Conservation (phyloP, 2,329 filamentous ascomycete genomes). For the Monosporascus sp. region DNA sequence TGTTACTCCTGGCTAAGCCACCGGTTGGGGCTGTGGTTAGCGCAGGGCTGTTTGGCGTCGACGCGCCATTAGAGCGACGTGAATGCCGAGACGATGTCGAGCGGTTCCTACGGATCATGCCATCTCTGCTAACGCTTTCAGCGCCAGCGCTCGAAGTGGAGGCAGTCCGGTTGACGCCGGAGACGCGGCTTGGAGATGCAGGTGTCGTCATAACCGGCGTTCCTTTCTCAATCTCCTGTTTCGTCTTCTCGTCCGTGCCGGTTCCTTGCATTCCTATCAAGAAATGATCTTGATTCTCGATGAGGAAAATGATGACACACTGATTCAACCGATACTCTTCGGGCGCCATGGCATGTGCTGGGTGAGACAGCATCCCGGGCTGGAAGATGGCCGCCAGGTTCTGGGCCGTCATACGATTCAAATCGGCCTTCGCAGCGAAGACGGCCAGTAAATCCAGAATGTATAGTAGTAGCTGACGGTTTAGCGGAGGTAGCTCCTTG, state of each 20-base stretch:
- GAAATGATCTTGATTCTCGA: constrained; percentile 98
- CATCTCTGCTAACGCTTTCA: constrained; percentile 78
- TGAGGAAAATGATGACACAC: constrained; percentile 94
- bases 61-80: constrained; percentile 63
- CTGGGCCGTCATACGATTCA: constrained; percentile 93
- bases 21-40: constrained; percentile 50
- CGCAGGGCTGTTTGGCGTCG: constrained; percentile 62
- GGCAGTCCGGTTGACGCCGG: constrained; percentile 64
- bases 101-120: constrained; percentile 76
- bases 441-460: constrained; percentile 94
- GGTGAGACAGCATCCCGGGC: constrained; percentile 91
- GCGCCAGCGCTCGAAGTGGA: constrained; percentile 87
- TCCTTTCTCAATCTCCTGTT: constrained; percentile 62
- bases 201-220: constrained; percentile 49
- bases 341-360: constrained; percentile 89
- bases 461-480: constrained; percentile 89
- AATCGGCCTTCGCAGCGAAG: constrained; percentile 92
- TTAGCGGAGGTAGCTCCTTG: constrained; percentile 85
- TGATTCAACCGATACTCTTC: constrained; percentile 92
- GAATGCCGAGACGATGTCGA: constrained; percentile 90
- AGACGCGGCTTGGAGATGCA: constrained; percentile 47
- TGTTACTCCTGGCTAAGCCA: constrained; percentile 68
- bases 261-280: constrained; percentile 97
- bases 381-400: constrained; percentile 97
- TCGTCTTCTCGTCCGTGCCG: constrained; percentile 81